phyloP scores from a whole-genome alignment of 768 basidiomycete genomes.

The Phanerodontia chrysosporium region DNA sequence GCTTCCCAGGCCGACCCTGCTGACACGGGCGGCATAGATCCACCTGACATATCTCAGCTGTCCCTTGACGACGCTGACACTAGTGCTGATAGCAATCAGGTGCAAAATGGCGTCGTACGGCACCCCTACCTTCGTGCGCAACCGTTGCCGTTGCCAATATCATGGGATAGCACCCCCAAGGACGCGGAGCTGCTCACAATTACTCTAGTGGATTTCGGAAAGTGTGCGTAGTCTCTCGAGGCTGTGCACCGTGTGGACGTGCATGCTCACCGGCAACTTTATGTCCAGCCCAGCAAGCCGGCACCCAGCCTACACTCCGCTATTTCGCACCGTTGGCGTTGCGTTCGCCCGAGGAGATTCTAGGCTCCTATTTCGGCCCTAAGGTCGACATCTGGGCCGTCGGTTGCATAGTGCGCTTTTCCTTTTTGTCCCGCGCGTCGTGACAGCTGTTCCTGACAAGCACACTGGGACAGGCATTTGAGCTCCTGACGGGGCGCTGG shows the following conservation, averaged over 20 bases:
- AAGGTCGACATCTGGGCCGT: slow-evolving; percentile 29
- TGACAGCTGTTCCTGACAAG: neutral
- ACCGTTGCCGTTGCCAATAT: slow-evolving; percentile 15
- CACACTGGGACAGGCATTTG: slow-evolving; percentile 20
- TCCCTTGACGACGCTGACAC: neutral
- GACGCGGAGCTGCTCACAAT: slow-evolving; percentile 13
- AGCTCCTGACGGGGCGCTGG: slow-evolving; percentile 21
- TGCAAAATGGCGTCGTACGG: neutral
- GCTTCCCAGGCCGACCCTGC: neutral
- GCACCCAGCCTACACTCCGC: slow-evolving; percentile 17
- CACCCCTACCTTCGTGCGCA: slow-evolving; percentile 15
- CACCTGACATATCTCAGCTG: neutral
- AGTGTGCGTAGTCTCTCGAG: slow-evolving; percentile 11
- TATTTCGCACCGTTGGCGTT: slow-evolving; percentile 17
- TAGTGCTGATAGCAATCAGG: neutral
- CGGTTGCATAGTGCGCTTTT: slow-evolving; percentile 23
- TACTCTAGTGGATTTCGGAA: slow-evolving; percentile 18
- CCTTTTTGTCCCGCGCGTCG: neutral
- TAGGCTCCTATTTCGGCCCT: slow-evolving; percentile 18
- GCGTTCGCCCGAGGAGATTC: slow-evolving; percentile 27
- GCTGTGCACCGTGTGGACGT: neutral
- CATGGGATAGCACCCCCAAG: slow-evolving; percentile 13
- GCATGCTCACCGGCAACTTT: neutral
- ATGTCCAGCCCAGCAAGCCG: slow-evolving; percentile 18
- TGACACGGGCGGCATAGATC: neutral